phyloP scores from a whole-genome alignment of 352 stramenopile species.

The Phytophthora ohioensis region DNA sequence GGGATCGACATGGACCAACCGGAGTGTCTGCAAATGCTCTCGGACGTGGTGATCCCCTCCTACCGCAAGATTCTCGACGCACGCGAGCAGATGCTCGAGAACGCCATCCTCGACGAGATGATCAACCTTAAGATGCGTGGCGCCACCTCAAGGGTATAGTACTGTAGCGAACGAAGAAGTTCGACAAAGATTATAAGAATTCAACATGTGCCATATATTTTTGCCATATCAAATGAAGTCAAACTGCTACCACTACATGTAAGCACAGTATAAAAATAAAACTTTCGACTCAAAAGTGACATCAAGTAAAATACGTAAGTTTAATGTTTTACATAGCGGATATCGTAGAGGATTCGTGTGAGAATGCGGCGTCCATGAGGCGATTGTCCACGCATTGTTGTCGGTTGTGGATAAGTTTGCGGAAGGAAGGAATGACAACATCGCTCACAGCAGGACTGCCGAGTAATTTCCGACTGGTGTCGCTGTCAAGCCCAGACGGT shows the following conservation, averaged over 20 bases:
- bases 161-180: conserved; percentile 23
- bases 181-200: conserved; percentile 30
- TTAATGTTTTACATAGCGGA: conserved; percentile 13
- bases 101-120: conserved; percentile 48
- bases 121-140: conserved; percentile 35
- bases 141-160: conserved; percentile 28
- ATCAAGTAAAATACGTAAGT: background rate
- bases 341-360: background rate
- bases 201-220: conserved; percentile 46
- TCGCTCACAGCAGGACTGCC: conserved; percentile 30
- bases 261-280: no score
- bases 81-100: conserved; percentile 51
- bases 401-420: conserved; percentile 26
- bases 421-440: conserved; percentile 32
- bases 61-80: conserved; percentile 51
- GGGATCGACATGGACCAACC: conserved; percentile 37
- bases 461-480: conserved; percentile 23
- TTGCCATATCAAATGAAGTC: conserved; percentile 6
- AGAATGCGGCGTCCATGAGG: conserved; percentile 28
- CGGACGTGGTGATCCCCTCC: conserved; percentile 40
- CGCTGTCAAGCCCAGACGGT: conserved; percentile 23
- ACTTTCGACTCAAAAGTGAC: background rate
- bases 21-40: conserved; percentile 45
- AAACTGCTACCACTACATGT: background rate
- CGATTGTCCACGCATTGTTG: conserved; percentile 36